Percentiles rank a stretch among this genome's conserved stretches.
Evolutionary conservation across 768 basidiomycete genomes (phyloP).

Genomic region (Lactifluus piperatus): DNA sequence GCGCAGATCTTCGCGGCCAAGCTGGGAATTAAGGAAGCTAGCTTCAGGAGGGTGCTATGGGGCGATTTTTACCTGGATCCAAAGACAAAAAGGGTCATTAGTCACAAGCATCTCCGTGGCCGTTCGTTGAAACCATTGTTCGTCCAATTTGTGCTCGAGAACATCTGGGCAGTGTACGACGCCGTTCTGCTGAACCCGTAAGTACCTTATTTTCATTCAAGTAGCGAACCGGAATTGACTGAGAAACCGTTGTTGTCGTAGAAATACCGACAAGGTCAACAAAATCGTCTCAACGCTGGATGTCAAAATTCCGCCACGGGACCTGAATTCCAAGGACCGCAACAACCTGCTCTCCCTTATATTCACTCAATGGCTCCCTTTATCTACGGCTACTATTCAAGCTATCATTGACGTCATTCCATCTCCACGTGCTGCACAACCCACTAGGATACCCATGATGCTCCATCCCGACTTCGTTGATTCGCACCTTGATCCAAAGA

Average conservation of each 20-base stretch:
- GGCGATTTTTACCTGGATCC: conserved; percentile 97
- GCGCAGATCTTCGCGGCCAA: conserved; percentile 87
- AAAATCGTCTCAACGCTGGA: conserved; percentile 82
- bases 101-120: conserved; percentile 82
- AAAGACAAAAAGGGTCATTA: conserved; percentile 88
- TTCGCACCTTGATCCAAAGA: conserved; percentile 50
- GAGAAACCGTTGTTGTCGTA: conserved; percentile 26
- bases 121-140: conserved; percentile 88
- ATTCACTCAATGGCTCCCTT: conserved; percentile 92
- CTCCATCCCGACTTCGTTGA: conserved; percentile 74
- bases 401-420: conserved; percentile 91
- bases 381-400: conserved; percentile 90
- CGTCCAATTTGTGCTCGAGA: conserved; percentile 95
- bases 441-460: conserved; percentile 81
- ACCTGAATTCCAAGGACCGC: conserved; percentile 86
- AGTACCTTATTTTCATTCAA: conserved; percentile 30
- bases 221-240: not conserved
- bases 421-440: conserved; percentile 74
- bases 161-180: conserved; percentile 96
- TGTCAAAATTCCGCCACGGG: conserved; percentile 78
- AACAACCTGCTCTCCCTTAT: conserved; percentile 77
- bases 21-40: conserved; percentile 83
- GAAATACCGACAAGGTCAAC: conserved; percentile 79
- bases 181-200: conserved; percentile 84
- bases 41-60: conserved; percentile 84